Percentiles rank a stretch among this genome's conserved stretches.
Evolutionary conservation across 495 filamentous ascomycete species (phyloP).

Genomic region (Amniculicola lignicola): DNA sequence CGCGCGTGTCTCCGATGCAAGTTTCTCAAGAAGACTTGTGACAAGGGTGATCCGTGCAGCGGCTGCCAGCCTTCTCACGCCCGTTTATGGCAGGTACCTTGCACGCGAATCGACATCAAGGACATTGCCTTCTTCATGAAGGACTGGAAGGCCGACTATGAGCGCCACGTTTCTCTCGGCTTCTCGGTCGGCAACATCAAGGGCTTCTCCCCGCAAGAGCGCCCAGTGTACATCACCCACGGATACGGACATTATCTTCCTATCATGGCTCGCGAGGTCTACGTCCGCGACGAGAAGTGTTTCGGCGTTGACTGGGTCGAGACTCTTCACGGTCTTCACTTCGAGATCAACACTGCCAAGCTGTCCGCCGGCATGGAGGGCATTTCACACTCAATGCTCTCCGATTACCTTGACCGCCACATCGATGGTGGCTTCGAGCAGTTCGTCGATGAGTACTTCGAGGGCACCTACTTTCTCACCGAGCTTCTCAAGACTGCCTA

Average conservation of each 20-base stretch:
- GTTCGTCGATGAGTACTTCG: constrained; percentile 91
- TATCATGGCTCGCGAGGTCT: constrained; percentile 86
- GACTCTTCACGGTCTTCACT: constrained; percentile 65
- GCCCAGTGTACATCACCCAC: constrained; percentile 55
- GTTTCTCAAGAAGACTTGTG: constrained; percentile 96
- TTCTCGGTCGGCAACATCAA: constrained; percentile 92
- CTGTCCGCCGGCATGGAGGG: constrained; percentile 82
- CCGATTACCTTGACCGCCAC: constrained; percentile 88
- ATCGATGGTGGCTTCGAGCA: constrained; percentile 84
- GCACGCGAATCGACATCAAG: constrained; percentile 94
- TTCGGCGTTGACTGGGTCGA: constrained; percentile 92
- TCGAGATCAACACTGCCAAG: constrained; percentile 78
- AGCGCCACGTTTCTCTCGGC: constrained; percentile 78
- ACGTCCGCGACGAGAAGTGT: constrained; percentile 83
- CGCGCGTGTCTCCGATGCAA: constrained; percentile 93
- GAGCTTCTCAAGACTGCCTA: constrained; percentile 92
- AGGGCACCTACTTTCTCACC: constrained; percentile 86
- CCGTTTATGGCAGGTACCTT: constrained; percentile 90
- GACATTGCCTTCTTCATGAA: constrained; percentile 97
- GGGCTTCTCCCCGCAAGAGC: constrained; percentile 78
- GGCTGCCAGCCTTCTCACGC: constrained; percentile 92
- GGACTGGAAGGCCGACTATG: constrained; percentile 93
- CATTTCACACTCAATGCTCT: constrained; percentile 68
- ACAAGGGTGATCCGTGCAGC: constrained; percentile 89
- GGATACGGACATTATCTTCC: constrained; percentile 86